These are phyloP conservation scores for Backusella circina DNA, from an alignment of 192 early-diverging fungal species.

Conservation along the genomic window DNA sequence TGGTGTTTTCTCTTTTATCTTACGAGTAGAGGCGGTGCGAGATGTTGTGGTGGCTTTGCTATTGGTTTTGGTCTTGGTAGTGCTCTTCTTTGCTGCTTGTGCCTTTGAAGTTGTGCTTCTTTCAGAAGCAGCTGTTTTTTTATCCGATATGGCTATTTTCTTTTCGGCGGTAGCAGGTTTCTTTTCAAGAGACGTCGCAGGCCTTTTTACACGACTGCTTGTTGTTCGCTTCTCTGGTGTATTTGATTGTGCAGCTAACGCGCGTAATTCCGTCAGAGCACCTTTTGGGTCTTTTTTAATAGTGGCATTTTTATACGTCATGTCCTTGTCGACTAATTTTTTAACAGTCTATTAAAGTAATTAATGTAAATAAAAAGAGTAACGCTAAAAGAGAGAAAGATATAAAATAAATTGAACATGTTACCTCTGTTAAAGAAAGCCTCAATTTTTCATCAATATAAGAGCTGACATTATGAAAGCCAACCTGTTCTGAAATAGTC, in stretches of 20 bases:
- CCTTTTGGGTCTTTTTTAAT: neutral
- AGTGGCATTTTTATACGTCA: neutral
- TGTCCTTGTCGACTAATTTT: constrained; percentile 4
- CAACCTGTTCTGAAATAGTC: constrained; percentile 14
- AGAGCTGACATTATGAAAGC: constrained; percentile 8
- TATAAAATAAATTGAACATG: too few relatives aligned
- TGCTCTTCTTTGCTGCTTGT: neutral
- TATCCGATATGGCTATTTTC: neutral
- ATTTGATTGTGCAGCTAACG: neutral
- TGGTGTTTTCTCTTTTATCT: neutral
- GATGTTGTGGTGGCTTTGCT: neutral
- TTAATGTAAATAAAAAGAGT: neutral
- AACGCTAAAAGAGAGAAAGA: neutral
- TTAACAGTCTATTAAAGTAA: neutral
- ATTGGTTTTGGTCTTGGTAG: neutral
- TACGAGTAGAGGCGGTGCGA: neutral
- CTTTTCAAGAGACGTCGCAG: constrained; percentile 15
- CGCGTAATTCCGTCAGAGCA: constrained; percentile 10
- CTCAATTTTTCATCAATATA: constrained; percentile 3
- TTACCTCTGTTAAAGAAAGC: constrained; percentile 3
- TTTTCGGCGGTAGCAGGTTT: neutral
- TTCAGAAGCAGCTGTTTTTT: neutral
- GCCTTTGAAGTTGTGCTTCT: neutral
- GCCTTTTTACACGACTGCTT: neutral
- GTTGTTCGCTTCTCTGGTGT: neutral